Evolutionary conservation across 495 filamentous ascomycete species (phyloP).

Genomic region (Penicillium goetzii): DNA sequence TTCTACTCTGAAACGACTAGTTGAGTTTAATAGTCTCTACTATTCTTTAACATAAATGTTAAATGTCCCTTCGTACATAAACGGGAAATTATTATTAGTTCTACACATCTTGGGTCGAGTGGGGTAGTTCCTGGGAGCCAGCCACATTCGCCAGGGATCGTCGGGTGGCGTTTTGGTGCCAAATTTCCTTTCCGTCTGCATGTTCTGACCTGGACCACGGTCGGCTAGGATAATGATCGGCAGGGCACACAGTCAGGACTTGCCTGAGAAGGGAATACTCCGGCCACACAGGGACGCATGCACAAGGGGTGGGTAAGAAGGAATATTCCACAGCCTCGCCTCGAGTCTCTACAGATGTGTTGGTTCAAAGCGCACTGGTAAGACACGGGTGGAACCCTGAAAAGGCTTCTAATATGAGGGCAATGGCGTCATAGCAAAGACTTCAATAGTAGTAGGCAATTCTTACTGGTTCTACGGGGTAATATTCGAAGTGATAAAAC

Average conservation of each 20-base stretch:
- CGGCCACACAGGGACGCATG: neutral
- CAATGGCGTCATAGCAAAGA: neutral
- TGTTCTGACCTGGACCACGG: neutral
- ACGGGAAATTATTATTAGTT: neutral
- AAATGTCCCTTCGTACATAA: neutral
- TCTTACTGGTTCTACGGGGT: neutral
- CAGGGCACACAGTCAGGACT: neutral
- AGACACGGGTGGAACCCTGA: no score
- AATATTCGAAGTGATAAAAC: no score
- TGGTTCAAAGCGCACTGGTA: no score
- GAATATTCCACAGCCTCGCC: neutral
- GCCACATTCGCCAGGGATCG: conserved; percentile 1
- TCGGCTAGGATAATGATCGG: neutral
- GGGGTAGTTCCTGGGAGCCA: neutral
- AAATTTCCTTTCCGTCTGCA: neutral
- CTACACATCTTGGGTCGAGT: neutral
- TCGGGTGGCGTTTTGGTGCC: neutral
- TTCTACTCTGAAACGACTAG: neutral
- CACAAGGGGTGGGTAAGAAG: neutral
- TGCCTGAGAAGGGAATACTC: neutral
- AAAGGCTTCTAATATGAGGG: neutral
- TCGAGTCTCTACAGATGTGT: neutral
- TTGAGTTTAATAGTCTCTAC: neutral
- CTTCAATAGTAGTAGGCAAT: neutral
- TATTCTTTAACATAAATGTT: neutral